phyloP scores from a whole-genome alignment of 2,329 filamentous ascomycete genomes.

The Aspergillus floridensis region DNA sequence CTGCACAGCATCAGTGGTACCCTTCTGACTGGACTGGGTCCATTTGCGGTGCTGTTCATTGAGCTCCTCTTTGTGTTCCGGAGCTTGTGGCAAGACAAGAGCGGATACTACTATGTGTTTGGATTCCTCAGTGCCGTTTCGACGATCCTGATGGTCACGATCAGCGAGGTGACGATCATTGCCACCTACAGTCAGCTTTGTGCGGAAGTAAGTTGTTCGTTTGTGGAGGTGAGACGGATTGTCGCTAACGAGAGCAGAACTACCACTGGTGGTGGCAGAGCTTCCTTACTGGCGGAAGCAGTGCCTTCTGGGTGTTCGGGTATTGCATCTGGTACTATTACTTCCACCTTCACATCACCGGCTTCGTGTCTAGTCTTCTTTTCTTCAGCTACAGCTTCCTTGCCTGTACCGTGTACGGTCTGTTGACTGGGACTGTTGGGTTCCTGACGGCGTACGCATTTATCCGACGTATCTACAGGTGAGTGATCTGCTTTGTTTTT shows the following conservation, averaged over 20 bases:
- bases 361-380: conserved; percentile 73
- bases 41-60: conserved; percentile 85
- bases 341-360: conserved; percentile 74
- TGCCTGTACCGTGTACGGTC: conserved; percentile 75
- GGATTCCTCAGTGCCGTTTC: conserved; percentile 77
- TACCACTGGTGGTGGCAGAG: conserved; percentile 93
- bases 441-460: conserved; percentile 83
- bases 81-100: conserved; percentile 86
- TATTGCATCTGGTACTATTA: conserved; percentile 85
- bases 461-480: conserved; percentile 79
- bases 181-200: conserved; percentile 80
- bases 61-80: conserved; percentile 85
- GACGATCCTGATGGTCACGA: conserved; percentile 68
- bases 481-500: conserved; percentile 30
- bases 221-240: background rate
- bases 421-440: conserved; percentile 78
- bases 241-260: conserved; percentile 50
- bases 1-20: conserved; percentile 61
- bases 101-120: conserved; percentile 88
- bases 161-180: conserved; percentile 80
- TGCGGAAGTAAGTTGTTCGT: conserved; percentile 56
- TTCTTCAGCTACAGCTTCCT: conserved; percentile 86
- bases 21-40: conserved; percentile 72
- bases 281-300: conserved; percentile 74
- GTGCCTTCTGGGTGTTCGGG: conserved; percentile 74